These are phyloP conservation scores for Alternaria sp. DNA, from an alignment of 2,329 filamentous ascomycete genomes.

Conservation along the genomic window DNA sequence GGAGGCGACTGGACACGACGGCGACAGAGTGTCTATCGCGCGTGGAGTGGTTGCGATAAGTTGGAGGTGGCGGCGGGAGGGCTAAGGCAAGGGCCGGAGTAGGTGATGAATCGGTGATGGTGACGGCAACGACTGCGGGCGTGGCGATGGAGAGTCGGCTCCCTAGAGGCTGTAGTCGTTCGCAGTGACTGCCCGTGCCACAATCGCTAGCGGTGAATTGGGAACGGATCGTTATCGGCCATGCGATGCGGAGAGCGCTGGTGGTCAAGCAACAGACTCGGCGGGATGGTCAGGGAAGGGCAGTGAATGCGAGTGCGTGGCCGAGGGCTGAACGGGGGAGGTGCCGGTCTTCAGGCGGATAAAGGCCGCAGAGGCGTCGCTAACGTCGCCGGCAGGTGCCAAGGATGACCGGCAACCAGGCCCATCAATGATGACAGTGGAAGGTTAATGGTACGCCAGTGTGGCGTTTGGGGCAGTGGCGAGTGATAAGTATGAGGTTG, in stretches of 20 bases:
- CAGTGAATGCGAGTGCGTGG: background rate
- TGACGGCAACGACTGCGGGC: constrained; percentile 33
- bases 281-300: background rate
- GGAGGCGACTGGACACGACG: background rate
- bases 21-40: background rate
- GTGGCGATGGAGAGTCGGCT: constrained; percentile 32
- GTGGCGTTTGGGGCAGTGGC: background rate
- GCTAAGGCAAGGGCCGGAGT: background rate
- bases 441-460: background rate
- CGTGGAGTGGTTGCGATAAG: background rate
- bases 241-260: constrained; percentile 27
- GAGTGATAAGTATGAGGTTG: background rate
- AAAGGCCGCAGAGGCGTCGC: constrained; percentile 11
- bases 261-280: constrained; percentile 13
- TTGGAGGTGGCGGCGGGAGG: constrained; percentile 1
- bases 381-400: constrained; percentile 4
- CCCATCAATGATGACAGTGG: background rate
- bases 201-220: constrained; percentile 22
- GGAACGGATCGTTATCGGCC: constrained; percentile 22
- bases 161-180: constrained; percentile 12
- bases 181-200: constrained; percentile 19
- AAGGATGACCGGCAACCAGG: constrained; percentile 7
- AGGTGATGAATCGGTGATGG: constrained; percentile 17
- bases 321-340: background rate
- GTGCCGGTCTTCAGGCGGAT: constrained; percentile 9